Evolutionary conservation across 495 filamentous ascomycete species (phyloP), one percentile per base, ranked within the genome.

Genomic region (Aspergillus mulundensis): DNA sequence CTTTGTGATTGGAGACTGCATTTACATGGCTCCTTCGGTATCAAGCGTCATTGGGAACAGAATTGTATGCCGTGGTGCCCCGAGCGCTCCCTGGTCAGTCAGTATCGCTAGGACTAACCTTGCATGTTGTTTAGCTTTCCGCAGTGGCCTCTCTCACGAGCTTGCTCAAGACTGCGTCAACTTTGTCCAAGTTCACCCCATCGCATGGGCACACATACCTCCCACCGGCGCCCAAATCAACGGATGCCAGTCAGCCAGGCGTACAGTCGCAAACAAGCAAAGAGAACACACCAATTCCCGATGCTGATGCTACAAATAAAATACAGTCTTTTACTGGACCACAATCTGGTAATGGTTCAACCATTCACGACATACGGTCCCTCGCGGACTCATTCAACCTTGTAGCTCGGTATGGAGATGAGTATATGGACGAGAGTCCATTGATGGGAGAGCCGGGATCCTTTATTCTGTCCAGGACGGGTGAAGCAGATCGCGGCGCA

Each of bases 361-460:
- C 58, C n/a, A 61, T 66, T 39, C 70, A 76, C 36, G 77, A 77
- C 45, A 73, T 74, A 1, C 81, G 83, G 14, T 78, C 85, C 36
- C 71, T 91, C 5, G 83, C 84, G 50, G 85, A 94, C 54, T 80
- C 85, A 0, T 82, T 90, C 46, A 73, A 75, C 49, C 75, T 94
- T 23, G 74, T 86, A 44, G 68, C 85, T 15, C 78, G 79, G 34
- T 86, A 84, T 53, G 83, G 81, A 21, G 82, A 87, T 45, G 92
- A 97, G 50, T 95, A 83, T 69, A 91, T 94, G 84, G 91, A 98
- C 69, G 91, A 96, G 67, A 94, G 86, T 60, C 90, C 91, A 2
- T 81, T 96, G 45, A 83, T 87, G 1, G 92, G 92, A 43, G 86
- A 88, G 61, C 92, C 92, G 0, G 91, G 92, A 19, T 83, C 84